Evolutionary conservation across 2,329 filamentous ascomycete species (phyloP), one percentile per base, ranked within the genome.

Genomic region (Purpureocillium takamizusanense): DNA sequence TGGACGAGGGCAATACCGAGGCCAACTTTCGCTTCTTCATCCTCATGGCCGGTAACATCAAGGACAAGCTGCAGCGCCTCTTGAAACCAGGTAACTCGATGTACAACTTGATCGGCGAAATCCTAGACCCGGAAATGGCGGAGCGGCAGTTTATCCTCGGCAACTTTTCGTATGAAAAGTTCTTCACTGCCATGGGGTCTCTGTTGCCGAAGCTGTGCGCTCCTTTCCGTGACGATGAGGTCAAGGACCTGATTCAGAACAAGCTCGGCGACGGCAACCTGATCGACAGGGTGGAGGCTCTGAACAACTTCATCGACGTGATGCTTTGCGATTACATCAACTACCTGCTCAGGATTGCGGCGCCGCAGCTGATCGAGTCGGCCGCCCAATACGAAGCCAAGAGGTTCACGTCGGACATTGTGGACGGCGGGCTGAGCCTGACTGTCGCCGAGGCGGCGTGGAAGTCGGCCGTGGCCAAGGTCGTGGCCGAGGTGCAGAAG

Each of bases 291-390:
- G 72, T 90, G 1, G 81, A 87, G 61, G 80, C 81, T 12, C 67
- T 92, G 2, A 74, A 87, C 38, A 75, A 78, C 23, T 83, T 86
- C 48, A 83, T 89, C 40, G 83, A 92, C 51, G 65, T 83, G 28
- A 81, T 90, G 63, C 76, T 84, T 17, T 78, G 86, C 42, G 86
- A 92, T 51, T 88, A 89, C 52, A 81, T 84, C 42, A 92, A 92
- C 55, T 90, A 86, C 53, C 70, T 89, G 50, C 66, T 92, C 36
- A 78, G 80, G 56, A 74, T 82, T 21, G 79, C 80, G 1, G 82
- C 82, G 2, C 83, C 83, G 1, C 76, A 76, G 6, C 70, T 92
- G 37, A 76, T 87, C 38, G 75, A 81, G 45, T 80, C 85, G 46
- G 78, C 83, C 2, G 65, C 78, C 1, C 71, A 78, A 13, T 90